Evolutionary conservation across 768 basidiomycete species (phyloP).

Genomic region (Symmetrospora coprosmae): DNA sequence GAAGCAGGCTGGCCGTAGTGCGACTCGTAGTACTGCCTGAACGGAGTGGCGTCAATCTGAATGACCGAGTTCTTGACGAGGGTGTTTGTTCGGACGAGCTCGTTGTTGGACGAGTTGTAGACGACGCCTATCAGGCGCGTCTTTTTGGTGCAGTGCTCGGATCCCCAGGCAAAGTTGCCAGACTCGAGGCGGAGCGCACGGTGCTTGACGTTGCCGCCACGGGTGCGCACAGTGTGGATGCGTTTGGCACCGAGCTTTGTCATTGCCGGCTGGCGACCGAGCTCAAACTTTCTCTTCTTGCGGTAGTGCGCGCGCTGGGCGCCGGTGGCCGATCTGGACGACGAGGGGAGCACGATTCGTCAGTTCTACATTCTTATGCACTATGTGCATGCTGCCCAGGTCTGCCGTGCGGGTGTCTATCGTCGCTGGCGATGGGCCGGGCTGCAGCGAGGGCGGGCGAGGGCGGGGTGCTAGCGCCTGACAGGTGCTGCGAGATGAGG

Average conservation of each 20-base stretch:
- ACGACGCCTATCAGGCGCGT: slow-evolving; percentile 92
- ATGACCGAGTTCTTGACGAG: slow-evolving; percentile 93
- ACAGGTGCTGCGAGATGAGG: no score
- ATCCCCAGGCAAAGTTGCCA: slow-evolving; percentile 98
- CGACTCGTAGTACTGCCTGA: slow-evolving; percentile 98
- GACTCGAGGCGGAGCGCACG: slow-evolving; percentile 89
- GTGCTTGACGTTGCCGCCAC: slow-evolving; percentile 90
- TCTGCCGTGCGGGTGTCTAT: no score
- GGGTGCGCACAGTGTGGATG: slow-evolving; percentile 82
- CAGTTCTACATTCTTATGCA: no score
- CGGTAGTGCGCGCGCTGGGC: slow-evolving; percentile 88
- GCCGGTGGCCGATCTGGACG: slow-evolving; percentile 35
- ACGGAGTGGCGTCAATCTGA: slow-evolving; percentile 94
- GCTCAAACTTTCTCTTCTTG: slow-evolving; percentile 99
- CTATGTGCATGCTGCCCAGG: no score
- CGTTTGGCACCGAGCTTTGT: slow-evolving; percentile 95
- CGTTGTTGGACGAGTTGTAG: slow-evolving; percentile 99
- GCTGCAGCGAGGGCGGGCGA: no score
- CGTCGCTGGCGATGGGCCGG: no score
- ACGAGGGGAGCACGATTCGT: no score
- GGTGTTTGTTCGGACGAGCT: slow-evolving; percentile 98
- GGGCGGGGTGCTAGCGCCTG: no score
- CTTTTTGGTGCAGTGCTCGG: slow-evolving; percentile 85
- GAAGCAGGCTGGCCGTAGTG: slow-evolving; percentile 93
- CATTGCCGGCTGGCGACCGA: slow-evolving; percentile 92